Evolutionary conservation across 305 asterid genomes (phyloP), one percentile per base, ranked within the genome.

Genomic region (Ilex paraguariensis): DNA sequence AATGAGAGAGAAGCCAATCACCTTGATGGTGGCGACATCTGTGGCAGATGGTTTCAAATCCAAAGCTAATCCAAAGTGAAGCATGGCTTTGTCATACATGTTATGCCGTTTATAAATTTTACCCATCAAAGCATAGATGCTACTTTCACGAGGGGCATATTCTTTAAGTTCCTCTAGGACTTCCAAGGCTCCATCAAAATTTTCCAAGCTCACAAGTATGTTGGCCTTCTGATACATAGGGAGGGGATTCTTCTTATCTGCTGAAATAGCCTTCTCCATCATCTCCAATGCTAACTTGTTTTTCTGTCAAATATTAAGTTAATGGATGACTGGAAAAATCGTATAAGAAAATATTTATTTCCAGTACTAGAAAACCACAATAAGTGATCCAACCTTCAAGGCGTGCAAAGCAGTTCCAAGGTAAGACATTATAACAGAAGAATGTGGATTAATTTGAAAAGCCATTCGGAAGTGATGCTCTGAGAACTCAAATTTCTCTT

Each of bases 401-500:
- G 90, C 81, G 67, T 93, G 97, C 73, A 93, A 81, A 64, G 93
- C 84, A 44, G 97, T 84, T 66, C 97, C 97, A 31, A 93, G 89
- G 74, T 87, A 90, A 6, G 95, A 87, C 97, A 93, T 82, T 78
- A 93, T 84, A 64, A 93, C 96, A 66, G 97, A 93, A 61, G 99
- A 93, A 71, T 73, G 81, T 0, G 95, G 88, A 73, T 93, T 93
- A 68, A 93, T 90, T 73, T 77, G 85, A 73, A 75, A 82, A 61
- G 97, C 99, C 91, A 80, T 78, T 53, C 95, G 87, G 64, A 93
- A 93, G 75, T 90, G 95, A 79, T 93, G 96, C 84, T 93, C 99
- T 17, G 97, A 80, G 77, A 93, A 93, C 70, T 81, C 91, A 53
- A 86, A 79, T 81, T 93, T 90, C 77, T 93, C 99, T 70, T 90